phyloP scores from a whole-genome alignment of 176 grass and related monocot species.

The Thinopyrum elongatum region DNA sequence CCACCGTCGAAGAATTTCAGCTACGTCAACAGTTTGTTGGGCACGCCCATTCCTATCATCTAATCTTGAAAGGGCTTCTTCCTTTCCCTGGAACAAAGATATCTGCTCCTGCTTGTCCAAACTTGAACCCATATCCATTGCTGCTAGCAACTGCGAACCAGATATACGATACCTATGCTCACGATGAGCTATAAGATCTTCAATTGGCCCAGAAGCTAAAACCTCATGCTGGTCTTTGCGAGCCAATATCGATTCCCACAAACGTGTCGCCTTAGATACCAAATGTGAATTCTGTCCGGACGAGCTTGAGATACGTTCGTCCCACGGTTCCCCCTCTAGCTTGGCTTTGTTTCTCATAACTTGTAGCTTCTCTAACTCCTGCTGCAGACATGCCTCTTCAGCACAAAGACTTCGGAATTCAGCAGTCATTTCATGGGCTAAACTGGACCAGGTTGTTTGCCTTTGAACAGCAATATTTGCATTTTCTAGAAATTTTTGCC shows the following conservation, averaged over 20 bases:
- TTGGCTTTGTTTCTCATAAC: conserved; percentile 94
- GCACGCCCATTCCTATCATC: conserved; percentile 74
- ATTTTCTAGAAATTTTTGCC: conserved; percentile 93
- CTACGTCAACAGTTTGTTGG: conserved; percentile 85
- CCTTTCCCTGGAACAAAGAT: conserved; percentile 64
- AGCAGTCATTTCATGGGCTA: conserved; percentile 98
- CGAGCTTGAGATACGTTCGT: conserved; percentile 71
- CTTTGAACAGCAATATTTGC: conserved; percentile 88
- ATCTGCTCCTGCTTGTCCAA: conserved; percentile 45
- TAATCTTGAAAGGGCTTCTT: conserved; percentile 60
- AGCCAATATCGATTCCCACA: conserved; percentile 99
- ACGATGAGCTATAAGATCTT: conserved; percentile 97
- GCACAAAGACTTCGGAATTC: conserved; percentile 99
- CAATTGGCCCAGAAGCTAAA: conserved; percentile 97
- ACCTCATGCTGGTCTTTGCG: conserved; percentile 94
- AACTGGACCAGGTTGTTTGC: conserved; percentile 89
- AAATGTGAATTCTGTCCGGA: conserved; percentile 93
- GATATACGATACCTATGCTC: conserved; percentile 99
- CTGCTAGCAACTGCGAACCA: conserved; percentile 84
- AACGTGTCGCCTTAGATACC: conserved; percentile 79
- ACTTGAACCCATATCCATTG: conserved; percentile 77
- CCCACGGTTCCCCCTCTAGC: conserved; percentile 80
- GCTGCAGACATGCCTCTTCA: conserved; percentile 99
- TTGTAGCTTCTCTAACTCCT: conserved; percentile 94
- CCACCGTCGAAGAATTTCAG: conserved; percentile 98